Evolutionary conservation across 1,139 yeast genomes (phyloP).

Genomic region (Hanseniaspora uvarum): DNA sequence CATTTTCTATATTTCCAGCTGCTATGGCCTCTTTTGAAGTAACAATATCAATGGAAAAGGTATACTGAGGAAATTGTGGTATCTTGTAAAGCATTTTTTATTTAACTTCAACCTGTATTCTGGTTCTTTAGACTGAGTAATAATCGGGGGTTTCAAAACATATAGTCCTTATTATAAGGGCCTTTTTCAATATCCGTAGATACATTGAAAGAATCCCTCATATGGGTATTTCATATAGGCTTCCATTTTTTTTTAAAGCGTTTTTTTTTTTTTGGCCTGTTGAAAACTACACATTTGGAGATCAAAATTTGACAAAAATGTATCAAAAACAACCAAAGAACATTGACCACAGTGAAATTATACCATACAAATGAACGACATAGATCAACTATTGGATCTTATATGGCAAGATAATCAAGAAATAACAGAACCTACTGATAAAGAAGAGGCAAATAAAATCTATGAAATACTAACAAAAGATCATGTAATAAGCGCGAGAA

Average conservation of each 20-base stretch:
- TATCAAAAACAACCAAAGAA: too few species aligned
- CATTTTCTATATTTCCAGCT: not conserved
- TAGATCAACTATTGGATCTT: constrained; percentile 4
- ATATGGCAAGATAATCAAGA: constrained; percentile 2
- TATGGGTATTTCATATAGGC: not conserved
- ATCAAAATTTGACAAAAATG: too few species aligned
- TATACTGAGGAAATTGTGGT: constrained; percentile 8
- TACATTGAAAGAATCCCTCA: too few species aligned
- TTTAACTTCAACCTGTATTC: too few species aligned
- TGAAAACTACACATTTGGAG: not conserved
- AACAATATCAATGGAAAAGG: not conserved
- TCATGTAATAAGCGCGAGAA: not conserved
- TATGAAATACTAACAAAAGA: not conserved
- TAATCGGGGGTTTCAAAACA: too few species aligned
- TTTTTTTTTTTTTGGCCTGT: not conserved
- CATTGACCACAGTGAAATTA: too few species aligned
- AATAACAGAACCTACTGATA: not conserved
- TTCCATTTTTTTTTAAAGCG: not conserved
- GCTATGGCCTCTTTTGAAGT: not conserved
- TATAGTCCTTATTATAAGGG: too few species aligned
- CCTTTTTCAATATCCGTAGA: too few species aligned
- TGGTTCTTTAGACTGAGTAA: too few species aligned
- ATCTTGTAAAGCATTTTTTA: constrained; percentile 1
- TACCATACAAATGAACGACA: not conserved
- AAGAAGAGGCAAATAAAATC: not conserved